These are phyloP conservation scores for Emericellopsis cladophorae DNA, from an alignment of 2,329 filamentous ascomycete genomes.

Conservation along the genomic window DNA sequence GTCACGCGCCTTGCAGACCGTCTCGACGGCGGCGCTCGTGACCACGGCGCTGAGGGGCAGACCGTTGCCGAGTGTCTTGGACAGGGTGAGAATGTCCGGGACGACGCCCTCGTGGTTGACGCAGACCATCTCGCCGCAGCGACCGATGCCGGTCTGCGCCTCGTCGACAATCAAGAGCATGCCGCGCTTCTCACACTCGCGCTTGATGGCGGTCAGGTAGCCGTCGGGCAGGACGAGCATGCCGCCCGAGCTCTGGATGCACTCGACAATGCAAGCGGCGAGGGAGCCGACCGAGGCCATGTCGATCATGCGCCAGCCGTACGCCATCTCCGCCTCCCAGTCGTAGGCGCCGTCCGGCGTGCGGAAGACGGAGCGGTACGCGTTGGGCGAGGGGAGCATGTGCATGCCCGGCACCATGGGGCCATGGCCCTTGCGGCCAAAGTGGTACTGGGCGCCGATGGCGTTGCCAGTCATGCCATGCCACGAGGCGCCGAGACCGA, in stretches of 20 bases:
- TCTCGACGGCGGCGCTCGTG: constrained; percentile 39
- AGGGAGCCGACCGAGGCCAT: constrained; percentile 45
- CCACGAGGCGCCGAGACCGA: constrained; percentile 44
- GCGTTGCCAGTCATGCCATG: constrained; percentile 49
- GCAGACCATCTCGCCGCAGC: constrained; percentile 46
- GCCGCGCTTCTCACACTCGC: constrained; percentile 38
- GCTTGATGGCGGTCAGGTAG: constrained; percentile 42
- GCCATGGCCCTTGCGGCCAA: constrained; percentile 34
- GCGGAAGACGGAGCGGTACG: constrained; percentile 47
- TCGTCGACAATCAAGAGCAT: constrained; percentile 53
- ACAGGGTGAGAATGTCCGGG: constrained; percentile 47
- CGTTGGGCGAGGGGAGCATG: constrained; percentile 45
- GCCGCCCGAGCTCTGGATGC: constrained; percentile 44
- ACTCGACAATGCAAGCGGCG: constrained; percentile 51
- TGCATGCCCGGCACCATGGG: constrained; percentile 42
- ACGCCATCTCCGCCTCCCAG: constrained; percentile 48
- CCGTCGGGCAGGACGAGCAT: constrained; percentile 46
- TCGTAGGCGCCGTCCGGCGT: constrained; percentile 46
- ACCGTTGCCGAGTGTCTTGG: constrained; percentile 49
- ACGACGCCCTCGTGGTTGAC: constrained; percentile 39
- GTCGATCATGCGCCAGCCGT: constrained; percentile 48
- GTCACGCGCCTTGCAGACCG: constrained; percentile 29
- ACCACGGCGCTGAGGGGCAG: constrained; percentile 45
- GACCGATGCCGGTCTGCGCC: constrained; percentile 46
- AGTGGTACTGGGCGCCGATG: constrained; percentile 40